Conservation (phyloP, 1,139 yeast species). For the Suzukiozyma palmioleophila region DNA sequence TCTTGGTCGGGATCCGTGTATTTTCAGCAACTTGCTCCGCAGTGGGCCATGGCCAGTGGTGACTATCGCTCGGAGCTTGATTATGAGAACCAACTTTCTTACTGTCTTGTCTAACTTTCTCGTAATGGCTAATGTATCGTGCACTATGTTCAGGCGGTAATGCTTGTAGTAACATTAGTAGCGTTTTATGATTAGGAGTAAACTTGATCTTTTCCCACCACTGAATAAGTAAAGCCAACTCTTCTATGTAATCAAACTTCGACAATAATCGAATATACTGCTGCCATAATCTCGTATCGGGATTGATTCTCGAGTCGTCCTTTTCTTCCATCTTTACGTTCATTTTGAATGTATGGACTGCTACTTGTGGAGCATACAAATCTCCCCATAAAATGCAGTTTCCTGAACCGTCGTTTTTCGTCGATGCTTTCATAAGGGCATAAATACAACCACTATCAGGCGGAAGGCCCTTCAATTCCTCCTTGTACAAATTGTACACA, state of each 20-base stretch:
- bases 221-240: constrained; percentile 47
- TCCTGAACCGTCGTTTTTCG: constrained; percentile 11
- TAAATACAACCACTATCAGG: constrained; percentile 38
- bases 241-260: constrained; percentile 43
- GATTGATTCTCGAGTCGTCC: constrained; percentile 26
- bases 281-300: constrained; percentile 46
- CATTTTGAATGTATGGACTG: constrained; percentile 52
- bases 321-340: constrained; percentile 25
- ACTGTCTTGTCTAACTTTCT: constrained; percentile 18
- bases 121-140: constrained; percentile 39
- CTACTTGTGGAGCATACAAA: constrained; percentile 55
- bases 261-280: constrained; percentile 49
- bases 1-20: too few relatives aligned
- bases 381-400: constrained; percentile 40
- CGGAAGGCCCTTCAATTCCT: constrained; percentile 15
- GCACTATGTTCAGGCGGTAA: constrained; percentile 36
- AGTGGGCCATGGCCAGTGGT: constrained; percentile 26
- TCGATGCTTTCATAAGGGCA: constrained; percentile 42
- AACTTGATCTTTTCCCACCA: constrained; percentile 58
- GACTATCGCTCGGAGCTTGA: constrained; percentile 5
- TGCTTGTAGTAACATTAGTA: constrained; percentile 33
- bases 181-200: constrained; percentile 37
- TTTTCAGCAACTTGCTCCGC: constrained; percentile 4
- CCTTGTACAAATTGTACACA: constrained; percentile 30
- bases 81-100: background rate